Base-by-base conservation (phyloP, 164 flowering plant genomes). In the Liquidambar formosana region DNA sequence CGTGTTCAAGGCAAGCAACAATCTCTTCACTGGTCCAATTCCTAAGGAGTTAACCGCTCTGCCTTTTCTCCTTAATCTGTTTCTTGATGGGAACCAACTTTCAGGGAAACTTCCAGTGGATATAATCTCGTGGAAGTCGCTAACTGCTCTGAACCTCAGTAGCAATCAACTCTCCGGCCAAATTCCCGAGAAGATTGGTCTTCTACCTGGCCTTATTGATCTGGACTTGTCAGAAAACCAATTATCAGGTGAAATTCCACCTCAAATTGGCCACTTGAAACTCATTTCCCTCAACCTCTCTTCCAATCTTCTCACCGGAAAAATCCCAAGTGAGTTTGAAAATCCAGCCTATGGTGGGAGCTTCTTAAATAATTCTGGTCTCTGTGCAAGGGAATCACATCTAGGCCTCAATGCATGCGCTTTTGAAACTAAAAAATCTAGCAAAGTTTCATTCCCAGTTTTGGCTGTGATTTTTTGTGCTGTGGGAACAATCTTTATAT, bases 141-240 rank as follows among this genome's bases (percentile, higher is more conserved):
- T 89, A 8, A 63, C 4, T 13, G 47, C 62, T 62, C 61, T 89
- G 45, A 77, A 80, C 54, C 78, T 86, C 0, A 76, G 85, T 5
- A 33, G 74, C 19, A 88, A 88, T 57, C 70, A 63, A 19, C 76
- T 88, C 9, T 66, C 85, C 6, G 90, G 92, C 10, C 26, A 41
- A 46, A 81, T 88, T 64, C 89, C 93, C 0, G 54, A 58, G 0
- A 21, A 54, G 16, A 15, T 88, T n/a, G 83, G 85, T 19, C 33
- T 6, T n/a, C 62, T 86, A 10, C n/a, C n/a, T n/a, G 57, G 1
- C 56, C 84, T 88, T 41, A 66, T 1, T 33, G 47, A 9, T 1
- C 75, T 88, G 16, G 89, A 86, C 66, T 71, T 88, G 23, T 84
- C 90, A 10, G 75, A 51, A 21, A 88, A 86, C 69, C 77, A 73